A percentile compares a stretch with the other conserved stretches of the same genome.
phyloP scores from a whole-genome alignment of 2,329 filamentous ascomycete species.

The Phyllosticta capitalensis region DNA sequence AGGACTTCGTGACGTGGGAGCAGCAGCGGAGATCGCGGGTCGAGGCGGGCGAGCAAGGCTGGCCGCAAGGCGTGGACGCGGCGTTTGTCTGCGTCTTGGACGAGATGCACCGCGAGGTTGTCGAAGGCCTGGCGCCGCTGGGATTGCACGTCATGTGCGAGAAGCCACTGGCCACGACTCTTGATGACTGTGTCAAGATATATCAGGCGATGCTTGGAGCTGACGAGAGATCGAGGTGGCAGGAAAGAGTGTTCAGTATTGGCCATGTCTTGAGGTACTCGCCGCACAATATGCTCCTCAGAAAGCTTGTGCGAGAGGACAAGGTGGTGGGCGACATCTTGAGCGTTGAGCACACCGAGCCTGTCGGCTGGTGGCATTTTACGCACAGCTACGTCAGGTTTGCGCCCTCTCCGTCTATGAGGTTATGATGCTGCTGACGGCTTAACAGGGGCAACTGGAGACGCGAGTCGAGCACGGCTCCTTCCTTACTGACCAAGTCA shows the following conservation, averaged over 20 bases:
- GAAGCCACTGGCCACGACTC: constrained; percentile 77
- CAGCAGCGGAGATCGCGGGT: constrained; percentile 45
- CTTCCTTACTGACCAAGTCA: constrained; percentile 82
- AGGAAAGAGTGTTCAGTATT: constrained; percentile 63
- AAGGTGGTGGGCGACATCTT: constrained; percentile 73
- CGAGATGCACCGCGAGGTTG: constrained; percentile 75
- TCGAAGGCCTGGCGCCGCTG: constrained; percentile 59
- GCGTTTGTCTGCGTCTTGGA: constrained; percentile 72
- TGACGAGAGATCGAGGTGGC: constrained; percentile 1
- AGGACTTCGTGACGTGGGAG: constrained; percentile 68
- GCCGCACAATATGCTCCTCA: constrained; percentile 79
- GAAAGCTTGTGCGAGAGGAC: constrained; percentile 66
- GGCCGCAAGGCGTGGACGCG: constrained; percentile 36
- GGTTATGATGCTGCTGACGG: background rate
- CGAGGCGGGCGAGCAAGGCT: constrained; percentile 12
- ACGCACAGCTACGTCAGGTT: background rate
- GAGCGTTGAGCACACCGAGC: constrained; percentile 84
- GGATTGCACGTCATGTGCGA: constrained; percentile 84
- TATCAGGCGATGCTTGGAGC: constrained; percentile 45
- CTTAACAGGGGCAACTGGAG: constrained; percentile 73
- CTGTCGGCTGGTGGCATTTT: constrained; percentile 95
- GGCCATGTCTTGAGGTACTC: constrained; percentile 91
- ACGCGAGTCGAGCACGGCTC: constrained; percentile 64
- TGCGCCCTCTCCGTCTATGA: background rate
- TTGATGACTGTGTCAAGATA: constrained; percentile 70